Evolutionary conservation across 495 filamentous ascomycete species (phyloP).

Genomic region (Staphylotrichum tortipilum): DNA sequence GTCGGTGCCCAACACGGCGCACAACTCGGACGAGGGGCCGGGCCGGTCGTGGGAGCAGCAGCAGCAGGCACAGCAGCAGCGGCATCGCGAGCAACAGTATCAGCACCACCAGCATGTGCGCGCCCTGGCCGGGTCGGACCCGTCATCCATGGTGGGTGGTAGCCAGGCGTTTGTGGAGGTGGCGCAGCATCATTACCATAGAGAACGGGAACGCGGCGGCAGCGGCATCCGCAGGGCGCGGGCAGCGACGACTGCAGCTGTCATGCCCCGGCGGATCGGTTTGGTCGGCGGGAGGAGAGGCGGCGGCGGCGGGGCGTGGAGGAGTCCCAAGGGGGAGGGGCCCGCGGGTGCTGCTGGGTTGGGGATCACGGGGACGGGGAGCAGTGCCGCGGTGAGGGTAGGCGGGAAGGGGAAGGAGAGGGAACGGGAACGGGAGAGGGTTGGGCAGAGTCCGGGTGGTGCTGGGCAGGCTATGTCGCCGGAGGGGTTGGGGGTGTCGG

Average conservation of each 20-base stretch:
- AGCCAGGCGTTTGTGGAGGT: neutral
- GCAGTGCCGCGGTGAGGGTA: neutral
- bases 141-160: neutral
- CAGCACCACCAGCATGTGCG: neutral
- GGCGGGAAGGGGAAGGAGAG: slow-evolving; percentile 2
- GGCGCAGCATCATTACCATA: no score
- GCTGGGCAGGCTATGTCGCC: neutral
- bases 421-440: neutral
- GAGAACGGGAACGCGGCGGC: no score
- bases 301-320: slow-evolving; percentile 4
- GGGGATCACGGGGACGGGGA: neutral
- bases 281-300: neutral
- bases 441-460: neutral
- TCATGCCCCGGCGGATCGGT: no score
- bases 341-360: neutral
- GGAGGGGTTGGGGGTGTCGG: slow-evolving; percentile 10
- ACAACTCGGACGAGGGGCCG: slow-evolving; percentile 33
- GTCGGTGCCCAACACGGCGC: slow-evolving; percentile 28
- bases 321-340: neutral
- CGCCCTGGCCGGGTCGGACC: slow-evolving; percentile 5
- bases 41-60: slow-evolving; percentile 1
- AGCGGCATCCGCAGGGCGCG: no score
- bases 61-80: neutral
- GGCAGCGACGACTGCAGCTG: no score
- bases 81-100: neutral